phyloP scores from a whole-genome alignment of 768 basidiomycete genomes.

The Kwoniella pini region DNA sequence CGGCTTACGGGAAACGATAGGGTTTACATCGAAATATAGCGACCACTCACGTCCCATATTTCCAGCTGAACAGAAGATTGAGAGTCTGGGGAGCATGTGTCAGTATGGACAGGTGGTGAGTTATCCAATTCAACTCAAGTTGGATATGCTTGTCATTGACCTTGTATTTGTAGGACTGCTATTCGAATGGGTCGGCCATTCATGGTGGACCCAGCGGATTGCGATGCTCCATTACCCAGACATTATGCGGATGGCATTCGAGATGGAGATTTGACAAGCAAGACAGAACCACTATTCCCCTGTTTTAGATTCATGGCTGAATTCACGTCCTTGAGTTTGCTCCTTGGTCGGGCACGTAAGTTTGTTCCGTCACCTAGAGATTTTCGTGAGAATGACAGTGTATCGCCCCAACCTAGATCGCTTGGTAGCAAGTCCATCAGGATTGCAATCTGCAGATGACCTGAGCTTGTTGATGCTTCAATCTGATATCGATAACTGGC shows the following conservation, averaged over 20 bases:
- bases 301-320: constrained; percentile 27
- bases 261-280: constrained; percentile 8
- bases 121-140: not conserved
- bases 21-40: constrained; percentile 28
- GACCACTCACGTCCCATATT: constrained; percentile 13
- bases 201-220: constrained; percentile 25
- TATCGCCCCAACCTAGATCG: not conserved
- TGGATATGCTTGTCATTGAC: not conserved
- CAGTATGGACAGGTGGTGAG: constrained; percentile 30
- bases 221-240: constrained; percentile 22
- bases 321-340: constrained; percentile 22
- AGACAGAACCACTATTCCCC: constrained; percentile 20
- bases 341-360: constrained; percentile 28
- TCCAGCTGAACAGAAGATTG: constrained; percentile 25
- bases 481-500: constrained; percentile 26
- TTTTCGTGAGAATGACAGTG: not conserved
- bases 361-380: not conserved
- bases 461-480: constrained; percentile 20
- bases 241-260: constrained; percentile 28
- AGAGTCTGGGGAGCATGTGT: constrained; percentile 36
- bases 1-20: constrained; percentile 2
- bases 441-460: constrained; percentile 24
- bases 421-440: constrained; percentile 8
- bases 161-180: constrained; percentile 24
- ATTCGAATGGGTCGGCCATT: constrained; percentile 18